Base-by-base conservation (phyloP, 2,329 filamentous ascomycete species). In the Monilinia fructigena region DNA sequence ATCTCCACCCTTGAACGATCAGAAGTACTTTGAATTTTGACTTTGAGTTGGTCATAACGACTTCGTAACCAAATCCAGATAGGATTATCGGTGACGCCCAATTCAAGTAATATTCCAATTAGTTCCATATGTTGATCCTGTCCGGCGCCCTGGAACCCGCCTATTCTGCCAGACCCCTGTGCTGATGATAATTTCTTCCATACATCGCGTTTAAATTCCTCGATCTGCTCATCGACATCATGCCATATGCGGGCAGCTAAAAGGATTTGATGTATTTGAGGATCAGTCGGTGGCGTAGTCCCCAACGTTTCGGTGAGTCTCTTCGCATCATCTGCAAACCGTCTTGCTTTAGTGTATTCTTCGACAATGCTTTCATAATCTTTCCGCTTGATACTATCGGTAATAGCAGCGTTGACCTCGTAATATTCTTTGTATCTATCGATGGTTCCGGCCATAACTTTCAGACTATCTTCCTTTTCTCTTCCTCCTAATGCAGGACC, bases 51-150 rank as follows among this genome's bases (percentile, higher is more conserved):
- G 70, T 97, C 92, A 75, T 93, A 96, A 55, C 92, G 88, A 74
- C 92, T 97, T 65, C 94, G 81, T 35, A 99, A 86, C 93, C 95
- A 99, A 14, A 96, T 85, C 91, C 92, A 97, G 69, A 99, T 96
- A 1, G 95, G 95, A 73, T 96, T 99, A 68, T 98, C 93, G 12
- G 96, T 90, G 2, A 97, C 93, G 8, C 95, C 96, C 26, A 99
- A 82, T 77, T 99, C 94, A n/a, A 99, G 80, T 63, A 99, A 82
- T 47, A 97, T 82, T 28, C 88, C 84, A 65, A 99, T 98, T 58
- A 97, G 82, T 75, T 97, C 92, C 86, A 97, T 92, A 74, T 97
- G 90, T 76, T 88, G 85, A 72, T 97, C 92, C 74, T 94, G 92
- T 7, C 85, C 82, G 63, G 55, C 62, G n/a, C 69, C 67, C 40